These are phyloP conservation scores for Apiotrichum domesticum DNA, from an alignment of 1,284 basidiomycete genomes.

Conservation along the genomic window DNA sequence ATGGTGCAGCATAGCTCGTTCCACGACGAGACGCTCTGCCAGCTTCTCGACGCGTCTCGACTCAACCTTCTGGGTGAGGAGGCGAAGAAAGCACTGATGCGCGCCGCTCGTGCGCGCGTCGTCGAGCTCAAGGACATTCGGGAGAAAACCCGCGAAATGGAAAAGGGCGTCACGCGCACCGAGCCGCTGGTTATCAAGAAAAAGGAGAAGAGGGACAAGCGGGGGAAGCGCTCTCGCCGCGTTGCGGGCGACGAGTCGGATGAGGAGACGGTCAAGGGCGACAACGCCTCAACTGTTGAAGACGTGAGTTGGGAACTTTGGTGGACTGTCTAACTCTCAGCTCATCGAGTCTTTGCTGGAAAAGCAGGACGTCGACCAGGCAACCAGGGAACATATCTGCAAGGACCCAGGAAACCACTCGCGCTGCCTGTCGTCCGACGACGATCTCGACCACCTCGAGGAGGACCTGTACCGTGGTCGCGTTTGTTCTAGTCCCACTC, in stretches of 20 bases:
- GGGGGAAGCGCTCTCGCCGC: neutral
- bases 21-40: conserved; percentile 46
- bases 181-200: conserved; percentile 12
- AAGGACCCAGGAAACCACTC: neutral
- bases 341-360: neutral
- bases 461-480: neutral
- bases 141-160: neutral
- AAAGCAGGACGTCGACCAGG: neutral
- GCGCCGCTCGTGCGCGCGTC: conserved; percentile 41
- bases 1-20: conserved; percentile 23
- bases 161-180: neutral
- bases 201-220: conserved; percentile 5
- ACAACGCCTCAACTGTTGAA: neutral
- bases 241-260: neutral
- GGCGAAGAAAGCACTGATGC: conserved; percentile 41
- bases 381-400: neutral
- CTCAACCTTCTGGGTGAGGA: conserved; percentile 41
- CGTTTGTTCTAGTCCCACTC: neutral
- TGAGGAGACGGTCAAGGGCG: neutral
- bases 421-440: neutral
- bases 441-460: neutral
- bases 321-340: neutral
- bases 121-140: conserved; percentile 37
- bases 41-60: conserved; percentile 41
- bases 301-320: neutral